Percentiles rank a stretch among this genome's conserved stretches.
Conservation (phyloP, 2,329 filamentous ascomycete species). For the Teratosphaeria nubilosa region DNA sequence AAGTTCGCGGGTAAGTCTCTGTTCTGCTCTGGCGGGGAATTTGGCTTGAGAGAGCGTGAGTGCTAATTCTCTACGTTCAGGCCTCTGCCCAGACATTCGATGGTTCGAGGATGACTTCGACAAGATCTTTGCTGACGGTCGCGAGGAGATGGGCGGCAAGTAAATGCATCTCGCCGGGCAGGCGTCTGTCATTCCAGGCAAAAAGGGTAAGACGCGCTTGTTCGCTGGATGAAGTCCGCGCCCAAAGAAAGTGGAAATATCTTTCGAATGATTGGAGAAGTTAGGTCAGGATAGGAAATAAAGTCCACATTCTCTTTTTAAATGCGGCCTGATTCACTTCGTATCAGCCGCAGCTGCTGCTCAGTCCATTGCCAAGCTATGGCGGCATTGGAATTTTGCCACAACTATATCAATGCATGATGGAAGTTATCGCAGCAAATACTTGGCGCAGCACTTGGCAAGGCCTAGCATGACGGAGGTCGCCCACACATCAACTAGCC, state of each 20-base stretch:
- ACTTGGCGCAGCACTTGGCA: too few relatives aligned
- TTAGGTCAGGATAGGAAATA: too few relatives aligned
- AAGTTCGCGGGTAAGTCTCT: conserved; percentile 38
- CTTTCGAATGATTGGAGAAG: neutral
- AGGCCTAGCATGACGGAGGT: neutral
- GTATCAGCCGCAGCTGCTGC: neutral
- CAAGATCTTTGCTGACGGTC: conserved; percentile 42
- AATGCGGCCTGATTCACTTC: neutral
- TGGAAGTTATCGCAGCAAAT: neutral
- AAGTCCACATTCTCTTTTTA: neutral
- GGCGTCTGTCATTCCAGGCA: conserved; percentile 24
- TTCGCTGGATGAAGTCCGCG: neutral
- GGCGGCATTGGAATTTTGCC: neutral
- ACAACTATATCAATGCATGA: neutral
- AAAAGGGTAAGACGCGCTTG: neutral
- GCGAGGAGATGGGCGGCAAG: conserved; percentile 30
- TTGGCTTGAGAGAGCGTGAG: neutral
- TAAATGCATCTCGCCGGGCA: conserved; percentile 21
- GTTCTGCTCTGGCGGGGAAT: neutral
- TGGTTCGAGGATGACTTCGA: conserved; percentile 49
- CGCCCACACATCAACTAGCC: neutral
- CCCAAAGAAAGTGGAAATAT: neutral
- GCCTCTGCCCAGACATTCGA: conserved; percentile 43
- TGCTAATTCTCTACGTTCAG: conserved; percentile 10
- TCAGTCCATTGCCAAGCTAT: too few relatives aligned